A percentile compares a stretch with the other conserved stretches of the same genome.
Conservation (phyloP, 345 rosid genomes). For the Angophora floribunda region DNA sequence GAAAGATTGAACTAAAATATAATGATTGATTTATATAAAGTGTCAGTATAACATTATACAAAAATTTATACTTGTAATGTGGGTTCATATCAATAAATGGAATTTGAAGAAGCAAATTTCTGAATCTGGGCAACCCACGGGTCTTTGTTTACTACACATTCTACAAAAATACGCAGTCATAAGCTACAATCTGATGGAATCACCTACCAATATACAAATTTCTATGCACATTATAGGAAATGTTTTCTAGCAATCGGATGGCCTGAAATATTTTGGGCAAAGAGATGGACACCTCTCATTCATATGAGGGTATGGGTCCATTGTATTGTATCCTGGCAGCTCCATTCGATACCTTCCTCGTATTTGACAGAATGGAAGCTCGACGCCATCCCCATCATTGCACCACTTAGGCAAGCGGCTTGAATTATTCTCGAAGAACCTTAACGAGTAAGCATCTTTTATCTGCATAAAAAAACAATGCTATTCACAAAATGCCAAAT, state of each 20-base stretch:
- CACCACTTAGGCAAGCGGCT: slow-evolving; percentile 91
- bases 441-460: slow-evolving; percentile 74
- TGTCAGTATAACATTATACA: neutral
- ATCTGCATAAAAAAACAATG: neutral
- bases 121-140: neutral
- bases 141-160: neutral
- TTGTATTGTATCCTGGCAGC: slow-evolving; percentile 74
- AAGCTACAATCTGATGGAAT: neutral
- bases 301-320: slow-evolving; percentile 90
- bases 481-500: neutral
- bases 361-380: slow-evolving; percentile 89
- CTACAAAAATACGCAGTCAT: neutral
- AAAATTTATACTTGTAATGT: neutral
- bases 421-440: slow-evolving; percentile 63
- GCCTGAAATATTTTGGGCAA: slow-evolving; percentile 74
- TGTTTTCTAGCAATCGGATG: slow-evolving; percentile 43
- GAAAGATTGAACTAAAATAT: neutral
- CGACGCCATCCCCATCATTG: slow-evolving; percentile 64
- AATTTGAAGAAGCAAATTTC: neutral
- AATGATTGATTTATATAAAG: neutral
- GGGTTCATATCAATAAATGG: neutral
- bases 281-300: slow-evolving; percentile 82
- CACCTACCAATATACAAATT: neutral
- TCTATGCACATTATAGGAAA: neutral
- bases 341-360: slow-evolving; percentile 91